Evolutionary conservation across 768 basidiomycete genomes (phyloP).

Genomic region (Agaricus subrufescens): DNA sequence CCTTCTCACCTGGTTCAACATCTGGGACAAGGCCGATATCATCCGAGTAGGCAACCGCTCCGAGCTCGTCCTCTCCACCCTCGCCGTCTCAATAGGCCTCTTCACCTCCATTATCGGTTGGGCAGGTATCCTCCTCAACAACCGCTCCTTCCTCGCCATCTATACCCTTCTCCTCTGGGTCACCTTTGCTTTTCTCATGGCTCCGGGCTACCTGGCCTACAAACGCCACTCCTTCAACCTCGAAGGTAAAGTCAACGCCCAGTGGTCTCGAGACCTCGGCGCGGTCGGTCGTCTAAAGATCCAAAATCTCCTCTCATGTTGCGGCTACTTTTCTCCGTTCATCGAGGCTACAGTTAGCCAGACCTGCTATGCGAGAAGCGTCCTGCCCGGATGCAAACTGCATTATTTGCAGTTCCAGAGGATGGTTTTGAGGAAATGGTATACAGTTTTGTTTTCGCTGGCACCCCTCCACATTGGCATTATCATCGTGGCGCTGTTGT

Average conservation of each 20-base stretch:
- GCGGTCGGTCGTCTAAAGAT: constrained; percentile 57
- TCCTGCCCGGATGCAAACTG: constrained; percentile 71
- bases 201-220: constrained; percentile 78
- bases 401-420: constrained; percentile 57
- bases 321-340: constrained; percentile 78
- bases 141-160: constrained; percentile 73
- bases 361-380: constrained; percentile 69
- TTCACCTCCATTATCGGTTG: constrained; percentile 71
- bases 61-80: constrained; percentile 68
- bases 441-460: constrained; percentile 56
- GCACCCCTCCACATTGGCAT: constrained; percentile 64
- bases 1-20: constrained; percentile 75
- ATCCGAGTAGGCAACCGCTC: constrained; percentile 63
- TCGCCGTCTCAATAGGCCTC: constrained; percentile 54
- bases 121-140: constrained; percentile 80
- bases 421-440: constrained; percentile 56
- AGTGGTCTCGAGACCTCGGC: constrained; percentile 67
- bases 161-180: constrained; percentile 79
- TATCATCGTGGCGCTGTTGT: constrained; percentile 62
- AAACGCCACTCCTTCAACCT: constrained; percentile 72
- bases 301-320: constrained; percentile 74
- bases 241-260: constrained; percentile 74
- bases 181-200: constrained; percentile 63
- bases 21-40: constrained; percentile 65
- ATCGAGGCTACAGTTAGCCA: constrained; percentile 73